phyloP scores from a whole-genome alignment of 305 asterid species.

The Ruellia speciosa region DNA sequence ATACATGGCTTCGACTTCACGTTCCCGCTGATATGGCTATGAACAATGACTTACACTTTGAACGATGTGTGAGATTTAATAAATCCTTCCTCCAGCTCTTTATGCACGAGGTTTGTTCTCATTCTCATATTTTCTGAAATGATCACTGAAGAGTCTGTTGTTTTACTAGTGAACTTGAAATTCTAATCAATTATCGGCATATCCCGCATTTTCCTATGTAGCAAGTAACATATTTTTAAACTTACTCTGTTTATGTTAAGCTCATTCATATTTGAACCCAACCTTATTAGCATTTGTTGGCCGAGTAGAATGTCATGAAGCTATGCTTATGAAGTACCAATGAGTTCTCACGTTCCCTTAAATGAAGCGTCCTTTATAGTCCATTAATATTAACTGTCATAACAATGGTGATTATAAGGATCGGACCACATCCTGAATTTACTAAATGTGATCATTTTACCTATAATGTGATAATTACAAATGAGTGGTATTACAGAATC shows the following conservation, averaged over 20 bases:
- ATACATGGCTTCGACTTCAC: constrained; percentile 60
- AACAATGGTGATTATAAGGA: neutral
- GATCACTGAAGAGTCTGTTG: constrained; percentile 7
- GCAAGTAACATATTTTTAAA: too few species aligned
- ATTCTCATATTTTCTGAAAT: constrained; percentile 7
- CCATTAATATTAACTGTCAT: neutral
- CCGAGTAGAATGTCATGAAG: neutral
- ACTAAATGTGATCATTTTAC: too few species aligned
- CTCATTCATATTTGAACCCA: too few species aligned
- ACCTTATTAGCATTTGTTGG: neutral
- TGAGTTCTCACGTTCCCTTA: too few species aligned
- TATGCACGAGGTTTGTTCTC: constrained; percentile 75
- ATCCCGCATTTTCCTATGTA: too few species aligned
- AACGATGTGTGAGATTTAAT: constrained; percentile 43
- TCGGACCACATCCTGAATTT: too few species aligned
- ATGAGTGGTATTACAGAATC: too few species aligned
- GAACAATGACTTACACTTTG: constrained; percentile 33
- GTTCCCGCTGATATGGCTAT: constrained; percentile 37
- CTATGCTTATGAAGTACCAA: neutral
- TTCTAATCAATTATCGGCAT: constrained; percentile 7
- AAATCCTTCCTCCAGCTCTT: constrained; percentile 64
- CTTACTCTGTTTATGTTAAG: too few species aligned
- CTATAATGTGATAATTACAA: too few species aligned
- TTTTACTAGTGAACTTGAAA: neutral
- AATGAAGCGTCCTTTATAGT: too few species aligned